Percentiles rank a stretch among this genome's conserved stretches.
Evolutionary conservation across 495 filamentous ascomycete species (phyloP).

Genomic region (Penicillium steckii): DNA sequence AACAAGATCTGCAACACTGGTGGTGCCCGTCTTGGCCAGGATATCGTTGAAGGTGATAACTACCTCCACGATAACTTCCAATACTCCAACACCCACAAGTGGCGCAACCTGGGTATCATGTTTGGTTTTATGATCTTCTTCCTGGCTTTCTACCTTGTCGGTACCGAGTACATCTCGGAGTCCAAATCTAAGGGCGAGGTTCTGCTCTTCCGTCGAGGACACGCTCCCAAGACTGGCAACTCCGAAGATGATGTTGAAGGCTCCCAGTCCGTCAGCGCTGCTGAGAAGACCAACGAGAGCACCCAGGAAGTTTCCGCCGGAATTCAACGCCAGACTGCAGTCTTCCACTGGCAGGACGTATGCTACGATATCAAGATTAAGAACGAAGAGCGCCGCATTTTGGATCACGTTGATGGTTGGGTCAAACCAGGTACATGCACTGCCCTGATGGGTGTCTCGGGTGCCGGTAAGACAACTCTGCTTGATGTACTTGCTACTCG

Average conservation of each 20-base stretch:
- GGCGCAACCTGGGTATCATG: constrained; percentile 71
- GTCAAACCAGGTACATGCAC: constrained; percentile 61
- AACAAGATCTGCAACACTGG: constrained; percentile 52
- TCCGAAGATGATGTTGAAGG: constrained; percentile 32
- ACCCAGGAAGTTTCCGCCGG: constrained; percentile 27
- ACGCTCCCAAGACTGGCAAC: constrained; percentile 24
- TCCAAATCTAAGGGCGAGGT: constrained; percentile 53
- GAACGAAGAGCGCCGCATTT: constrained; percentile 54
- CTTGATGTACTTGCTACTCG: constrained; percentile 60
- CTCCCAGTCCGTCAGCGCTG: constrained; percentile 24
- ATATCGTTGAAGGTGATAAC: constrained; percentile 45
- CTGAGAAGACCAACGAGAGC: constrained; percentile 43
- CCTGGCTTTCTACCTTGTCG: constrained; percentile 44
- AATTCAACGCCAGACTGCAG: constrained; percentile 60
- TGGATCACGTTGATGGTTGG: constrained; percentile 52
- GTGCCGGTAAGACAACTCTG: constrained; percentile 69
- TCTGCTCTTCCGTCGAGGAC: constrained; percentile 49
- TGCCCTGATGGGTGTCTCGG: constrained; percentile 62
- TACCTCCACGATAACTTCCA: constrained; percentile 55
- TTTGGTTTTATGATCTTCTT: constrained; percentile 66
- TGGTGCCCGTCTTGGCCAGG: constrained; percentile 50
- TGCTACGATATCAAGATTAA: constrained; percentile 69
- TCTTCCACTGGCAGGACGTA: constrained; percentile 82
- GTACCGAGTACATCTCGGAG: constrained; percentile 48
- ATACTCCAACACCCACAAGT: constrained; percentile 59